Evolutionary conservation across 2,329 filamentous ascomycete species (phyloP).

Genomic region (Neobulgaria alba): DNA sequence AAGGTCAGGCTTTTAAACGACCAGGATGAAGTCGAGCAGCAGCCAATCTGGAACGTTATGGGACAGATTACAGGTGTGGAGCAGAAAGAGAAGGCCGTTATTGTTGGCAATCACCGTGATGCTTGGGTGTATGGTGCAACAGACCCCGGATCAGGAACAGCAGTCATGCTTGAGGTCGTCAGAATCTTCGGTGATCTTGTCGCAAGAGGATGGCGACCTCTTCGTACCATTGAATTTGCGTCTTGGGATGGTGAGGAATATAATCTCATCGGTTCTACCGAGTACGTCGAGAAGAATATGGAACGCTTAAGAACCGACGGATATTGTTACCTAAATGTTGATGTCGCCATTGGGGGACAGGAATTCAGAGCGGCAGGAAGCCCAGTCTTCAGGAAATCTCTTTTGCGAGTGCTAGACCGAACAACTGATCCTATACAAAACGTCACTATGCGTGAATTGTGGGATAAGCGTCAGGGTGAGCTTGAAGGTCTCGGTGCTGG

Average conservation of each 20-base stretch:
- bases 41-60: slow-evolving; percentile 88
- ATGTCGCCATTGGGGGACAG: slow-evolving; percentile 67
- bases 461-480: slow-evolving; percentile 54
- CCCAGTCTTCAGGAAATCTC: slow-evolving; percentile 65
- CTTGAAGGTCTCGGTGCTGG: slow-evolving; percentile 64
- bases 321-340: slow-evolving; percentile 86
- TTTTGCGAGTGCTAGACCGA: slow-evolving; percentile 65
- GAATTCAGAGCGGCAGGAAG: slow-evolving; percentile 73
- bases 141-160: slow-evolving; percentile 81
- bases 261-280: slow-evolving; percentile 88
- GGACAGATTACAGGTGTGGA: slow-evolving; percentile 79
- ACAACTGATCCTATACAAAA: slow-evolving; percentile 66
- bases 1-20: slow-evolving; percentile 75
- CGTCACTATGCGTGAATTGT: slow-evolving; percentile 63
- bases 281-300: slow-evolving; percentile 82
- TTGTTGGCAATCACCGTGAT: slow-evolving; percentile 90
- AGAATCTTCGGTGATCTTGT: slow-evolving; percentile 75
- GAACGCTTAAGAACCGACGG: slow-evolving; percentile 64
- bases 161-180: slow-evolving; percentile 82
- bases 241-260: slow-evolving; percentile 95
- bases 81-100: slow-evolving; percentile 71
- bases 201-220: slow-evolving; percentile 73
- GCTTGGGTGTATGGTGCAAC: slow-evolving; percentile 83
- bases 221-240: slow-evolving; percentile 93
- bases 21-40: slow-evolving; percentile 73